Evolutionary conservation across 2,329 filamentous ascomycete species (phyloP), one percentile per base, ranked within the genome.

Genomic region (Sporothrix variecibatus): DNA sequence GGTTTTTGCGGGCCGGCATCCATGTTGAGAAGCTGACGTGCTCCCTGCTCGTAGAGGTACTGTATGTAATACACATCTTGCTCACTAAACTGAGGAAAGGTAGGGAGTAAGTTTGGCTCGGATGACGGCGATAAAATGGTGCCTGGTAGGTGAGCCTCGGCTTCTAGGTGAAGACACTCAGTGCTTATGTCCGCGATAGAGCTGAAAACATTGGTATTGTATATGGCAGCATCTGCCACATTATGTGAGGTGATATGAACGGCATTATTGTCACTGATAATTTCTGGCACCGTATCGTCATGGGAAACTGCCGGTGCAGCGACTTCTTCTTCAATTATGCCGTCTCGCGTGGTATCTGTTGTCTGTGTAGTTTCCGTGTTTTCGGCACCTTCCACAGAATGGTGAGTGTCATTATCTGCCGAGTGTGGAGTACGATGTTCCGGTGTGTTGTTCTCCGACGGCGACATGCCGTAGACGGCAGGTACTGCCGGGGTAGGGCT

Each of bases 11-110:
- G 56, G 11, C 56, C 56, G 4, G 56, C 56, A 9, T 60, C 56
- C 56, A 60, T 60, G 26, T 60, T 60, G 1, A 60, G 56, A 8
- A 60, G 15, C 56, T 60, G 56, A 23, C 56, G 56, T 2, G 56
- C 56, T 5, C 56, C 56, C 11, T 60, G 56, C 26, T 60, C 56
- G 23, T 28, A 60, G 26, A 60, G 56, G 11, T 60, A 60, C 15
- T 60, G 56, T 7, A 60, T 60, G 56, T 60, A 60, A 23, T 31
- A 60, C 26, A 60, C 56, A 60, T 60, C 56, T 15, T 60, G 56
- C 11, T 60, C 56, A 9, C 56, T 60, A 12, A 60, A 60, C 56
- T 60, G 56, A 7, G 56, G 56, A 7, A 60, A 60, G 11, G 4
- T 20, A 26, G 56, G 56, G 2, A 60, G 56, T 8, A 60, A 23